phyloP scores from a whole-genome alignment of 257 asterid species.

The Lithospermum erythrorhizon region DNA sequence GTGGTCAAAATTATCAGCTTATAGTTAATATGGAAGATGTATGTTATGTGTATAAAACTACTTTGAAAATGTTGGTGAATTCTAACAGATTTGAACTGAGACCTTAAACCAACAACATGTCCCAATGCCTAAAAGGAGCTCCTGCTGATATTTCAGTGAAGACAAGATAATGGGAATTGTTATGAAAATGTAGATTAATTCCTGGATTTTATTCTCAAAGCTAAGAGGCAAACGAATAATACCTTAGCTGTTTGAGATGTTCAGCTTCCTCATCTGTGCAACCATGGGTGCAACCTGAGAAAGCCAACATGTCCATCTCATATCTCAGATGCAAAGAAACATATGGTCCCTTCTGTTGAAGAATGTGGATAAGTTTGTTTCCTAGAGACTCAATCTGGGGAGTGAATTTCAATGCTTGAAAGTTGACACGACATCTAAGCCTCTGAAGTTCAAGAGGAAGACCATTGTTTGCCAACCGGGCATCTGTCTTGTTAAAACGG shows the following conservation, averaged over 20 bases:
- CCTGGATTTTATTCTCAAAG: background rate
- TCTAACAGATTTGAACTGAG: background rate
- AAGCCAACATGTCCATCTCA: constrained; percentile 97
- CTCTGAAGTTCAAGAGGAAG: constrained; percentile 66
- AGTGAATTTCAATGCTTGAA: constrained; percentile 73
- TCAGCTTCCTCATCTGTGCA: constrained; percentile 64
- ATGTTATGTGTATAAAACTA: too few relatives aligned
- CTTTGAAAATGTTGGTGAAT: background rate
- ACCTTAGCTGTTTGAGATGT: constrained; percentile 81
- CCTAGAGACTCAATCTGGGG: constrained; percentile 87
- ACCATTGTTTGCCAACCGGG: constrained; percentile 80
- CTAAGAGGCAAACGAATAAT: constrained; percentile 1
- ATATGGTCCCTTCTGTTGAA: constrained; percentile 63
- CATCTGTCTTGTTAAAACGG: constrained; percentile 80
- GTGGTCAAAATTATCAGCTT: too few relatives aligned
- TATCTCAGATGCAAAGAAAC: constrained; percentile 83
- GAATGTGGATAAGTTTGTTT: constrained; percentile 50
- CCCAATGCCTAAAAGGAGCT: too few relatives aligned
- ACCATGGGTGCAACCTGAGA: constrained; percentile 95
- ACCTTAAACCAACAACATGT: background rate
- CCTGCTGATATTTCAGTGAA: too few relatives aligned
- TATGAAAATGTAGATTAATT: background rate
- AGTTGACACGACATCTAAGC: constrained; percentile 84
- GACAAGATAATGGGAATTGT: background rate
- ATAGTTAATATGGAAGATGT: too few relatives aligned